Conservation (phyloP, 352 stramenopile genomes). For the Globisporangium polare region DNA sequence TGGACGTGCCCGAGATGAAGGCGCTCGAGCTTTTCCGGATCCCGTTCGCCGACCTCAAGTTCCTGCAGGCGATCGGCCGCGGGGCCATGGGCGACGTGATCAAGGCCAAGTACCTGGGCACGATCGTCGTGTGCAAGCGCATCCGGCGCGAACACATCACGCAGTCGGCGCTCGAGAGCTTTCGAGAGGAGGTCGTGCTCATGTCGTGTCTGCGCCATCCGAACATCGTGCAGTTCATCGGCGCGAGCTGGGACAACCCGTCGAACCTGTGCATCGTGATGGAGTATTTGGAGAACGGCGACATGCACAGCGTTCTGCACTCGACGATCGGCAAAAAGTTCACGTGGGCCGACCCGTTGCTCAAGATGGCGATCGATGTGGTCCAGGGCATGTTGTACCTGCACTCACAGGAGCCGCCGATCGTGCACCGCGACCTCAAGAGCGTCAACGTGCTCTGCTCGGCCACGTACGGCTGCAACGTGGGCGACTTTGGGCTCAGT, state of each 20-base stretch:
- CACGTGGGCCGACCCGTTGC: conserved; percentile 77
- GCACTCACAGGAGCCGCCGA: conserved; percentile 76
- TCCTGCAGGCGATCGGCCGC: conserved; percentile 73
- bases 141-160: conserved; percentile 85
- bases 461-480: conserved; percentile 85
- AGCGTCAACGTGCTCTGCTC: conserved; percentile 89
- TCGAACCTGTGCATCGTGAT: conserved; percentile 89
- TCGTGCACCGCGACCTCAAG: conserved; percentile 87
- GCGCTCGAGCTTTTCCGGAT: conserved; percentile 82
- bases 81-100: conserved; percentile 87
- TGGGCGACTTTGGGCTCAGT: conserved; percentile 86
- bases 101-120: conserved; percentile 86
- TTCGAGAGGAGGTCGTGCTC: conserved; percentile 84
- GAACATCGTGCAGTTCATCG: conserved; percentile 90
- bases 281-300: conserved; percentile 88
- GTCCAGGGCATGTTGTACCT: conserved; percentile 87
- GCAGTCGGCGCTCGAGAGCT: conserved; percentile 58
- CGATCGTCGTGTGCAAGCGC: conserved; percentile 83
- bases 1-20: conserved; percentile 69
- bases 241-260: conserved; percentile 85
- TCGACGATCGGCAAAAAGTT: conserved; percentile 77
- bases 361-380: conserved; percentile 86
- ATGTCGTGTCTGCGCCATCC: conserved; percentile 84
- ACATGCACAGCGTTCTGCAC: conserved; percentile 86
- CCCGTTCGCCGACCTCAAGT: conserved; percentile 76